These are phyloP conservation scores for Lentinula novae-zelandiae DNA, from an alignment of 1,284 basidiomycete genomes.

Conservation along the genomic window DNA sequence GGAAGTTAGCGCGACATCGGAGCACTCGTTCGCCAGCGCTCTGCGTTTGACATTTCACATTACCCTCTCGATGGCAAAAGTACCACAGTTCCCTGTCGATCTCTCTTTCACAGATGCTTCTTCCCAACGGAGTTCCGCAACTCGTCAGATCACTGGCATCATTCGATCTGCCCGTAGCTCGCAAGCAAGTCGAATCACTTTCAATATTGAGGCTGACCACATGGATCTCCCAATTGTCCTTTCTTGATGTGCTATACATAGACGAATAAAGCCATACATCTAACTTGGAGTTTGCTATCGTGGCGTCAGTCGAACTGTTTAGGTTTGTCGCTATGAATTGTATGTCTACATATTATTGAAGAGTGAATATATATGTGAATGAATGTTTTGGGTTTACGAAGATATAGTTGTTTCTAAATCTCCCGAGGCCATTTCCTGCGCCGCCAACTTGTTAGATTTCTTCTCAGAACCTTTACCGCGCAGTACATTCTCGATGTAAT, in stretches of 20 bases:
- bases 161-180: slow-evolving; percentile 27
- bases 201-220: slow-evolving; percentile 18
- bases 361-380: neutral
- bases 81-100: slow-evolving; percentile 24
- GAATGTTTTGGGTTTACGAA: neutral
- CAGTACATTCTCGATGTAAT: slow-evolving; percentile 88
- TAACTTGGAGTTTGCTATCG: too few relatives aligned
- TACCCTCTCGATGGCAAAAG: slow-evolving; percentile 29
- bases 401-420: neutral
- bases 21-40: slow-evolving; percentile 9
- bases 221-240: neutral
- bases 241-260: neutral
- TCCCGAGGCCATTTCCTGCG: neutral
- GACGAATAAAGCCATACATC: neutral
- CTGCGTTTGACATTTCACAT: slow-evolving; percentile 43
- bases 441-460: slow-evolving; percentile 24
- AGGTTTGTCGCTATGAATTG: too few relatives aligned
- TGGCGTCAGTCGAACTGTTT: too few relatives aligned
- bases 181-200: slow-evolving; percentile 20
- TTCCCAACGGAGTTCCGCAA: slow-evolving; percentile 18
- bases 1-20: slow-evolving; percentile 13
- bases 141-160: slow-evolving; percentile 26
- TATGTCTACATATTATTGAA: neutral
- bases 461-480: slow-evolving; percentile 51
- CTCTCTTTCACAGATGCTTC: slow-evolving; percentile 24